Evolutionary conservation across 148 eudicot species (phyloP), one percentile per base, ranked within the genome.

Genomic region (Camellia lanceoleosa): DNA sequence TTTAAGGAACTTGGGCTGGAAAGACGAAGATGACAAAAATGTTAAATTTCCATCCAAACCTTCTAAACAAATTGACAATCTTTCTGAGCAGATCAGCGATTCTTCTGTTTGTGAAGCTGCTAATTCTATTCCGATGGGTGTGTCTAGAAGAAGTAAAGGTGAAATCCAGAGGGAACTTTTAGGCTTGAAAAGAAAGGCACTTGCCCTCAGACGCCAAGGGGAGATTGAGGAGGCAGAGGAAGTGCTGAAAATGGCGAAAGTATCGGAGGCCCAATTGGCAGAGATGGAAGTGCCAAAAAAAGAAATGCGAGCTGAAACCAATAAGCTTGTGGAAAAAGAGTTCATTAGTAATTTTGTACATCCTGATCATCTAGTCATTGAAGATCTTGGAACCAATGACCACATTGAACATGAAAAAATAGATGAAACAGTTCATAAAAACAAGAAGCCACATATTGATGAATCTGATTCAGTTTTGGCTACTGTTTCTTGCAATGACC

Each of bases 161-260:
- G 97, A 93, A 81, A 89, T 92, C 66, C 99, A 92, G 82, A 90
- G 89, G 74, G 95, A 93, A 68, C 95, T 93, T 1, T 88, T 96
- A 69, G 88, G 91, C 4, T 83, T 96, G 82, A 96, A 96, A 81
- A 87, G 98, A 81, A 96, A 96, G 88, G 91, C 98, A 19, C 88
- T 89, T 81, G 80, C 94, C 47, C 79, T 96, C 83, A 90, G 97
- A 83, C 93, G 97, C 63, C 92, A 96, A 83, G 99, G 98, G 80
- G 87, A 92, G 30, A 86, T 73, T 38, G 87, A 90, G 44, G 97
- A 90, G 84, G 99, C 98, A 42, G 99, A 93, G 54, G 91, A 93
- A 90, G 85, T 90, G 44, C 90, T 93, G 68, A 77, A 86, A 78
- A 71, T 71, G 68, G 91, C 98, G 1, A 87, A 89, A 84, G 85